Percentiles rank a stretch among this genome's conserved stretches.
Conservation (phyloP, 2,329 filamentous ascomycete species). For the Aspergillus sojae region DNA sequence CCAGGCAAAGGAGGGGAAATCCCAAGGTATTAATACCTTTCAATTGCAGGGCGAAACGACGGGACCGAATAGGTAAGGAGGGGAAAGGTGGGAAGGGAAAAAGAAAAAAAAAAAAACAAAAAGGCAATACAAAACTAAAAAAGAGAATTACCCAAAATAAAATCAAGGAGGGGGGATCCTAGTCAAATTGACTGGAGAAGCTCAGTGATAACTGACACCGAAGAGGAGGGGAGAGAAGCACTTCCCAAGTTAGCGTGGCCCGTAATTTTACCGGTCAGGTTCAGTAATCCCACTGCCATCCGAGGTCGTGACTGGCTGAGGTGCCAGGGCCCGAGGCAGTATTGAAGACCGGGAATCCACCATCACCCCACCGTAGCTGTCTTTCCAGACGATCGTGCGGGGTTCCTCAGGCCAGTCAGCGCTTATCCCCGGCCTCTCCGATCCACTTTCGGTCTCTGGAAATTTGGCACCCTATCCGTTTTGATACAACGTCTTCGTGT, state of each 20-base stretch:
- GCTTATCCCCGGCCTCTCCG: background rate
- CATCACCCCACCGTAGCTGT: background rate
- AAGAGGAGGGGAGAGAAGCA: no score
- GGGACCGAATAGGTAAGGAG: background rate
- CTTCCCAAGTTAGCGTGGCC: no score
- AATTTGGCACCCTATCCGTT: background rate
- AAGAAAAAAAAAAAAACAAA: background rate
- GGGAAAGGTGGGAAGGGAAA: background rate
- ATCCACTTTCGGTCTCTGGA: background rate
- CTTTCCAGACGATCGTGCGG: constrained; percentile 4
- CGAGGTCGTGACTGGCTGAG: background rate
- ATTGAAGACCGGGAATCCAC: background rate
- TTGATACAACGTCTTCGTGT: background rate
- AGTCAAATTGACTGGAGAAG: background rate
- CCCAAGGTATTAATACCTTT: background rate
- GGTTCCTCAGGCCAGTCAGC: background rate
- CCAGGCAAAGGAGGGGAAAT: background rate
- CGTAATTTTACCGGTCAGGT: background rate
- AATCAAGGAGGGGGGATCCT: background rate
- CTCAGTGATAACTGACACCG: background rate
- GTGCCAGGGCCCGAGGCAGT: background rate
- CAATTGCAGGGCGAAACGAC: background rate
- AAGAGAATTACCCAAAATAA: background rate
- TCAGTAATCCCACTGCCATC: background rate
- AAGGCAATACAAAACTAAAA: background rate